A percentile compares a stretch with the other conserved stretches of the same genome.
phyloP scores from a whole-genome alignment of 108 stramenopile genomes.

The Schizochytrium sp. region DNA sequence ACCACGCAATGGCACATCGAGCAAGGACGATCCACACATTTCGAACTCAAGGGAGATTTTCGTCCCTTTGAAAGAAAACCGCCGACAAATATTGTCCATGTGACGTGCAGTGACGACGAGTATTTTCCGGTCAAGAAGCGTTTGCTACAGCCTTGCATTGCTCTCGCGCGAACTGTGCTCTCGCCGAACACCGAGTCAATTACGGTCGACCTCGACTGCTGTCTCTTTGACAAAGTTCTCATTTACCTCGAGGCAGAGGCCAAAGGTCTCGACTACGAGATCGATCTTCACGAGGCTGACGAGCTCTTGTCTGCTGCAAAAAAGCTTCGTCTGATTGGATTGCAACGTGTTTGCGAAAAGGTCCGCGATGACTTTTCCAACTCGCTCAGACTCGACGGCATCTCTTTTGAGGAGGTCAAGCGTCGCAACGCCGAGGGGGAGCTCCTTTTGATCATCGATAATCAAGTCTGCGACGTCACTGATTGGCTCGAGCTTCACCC shows the following conservation, averaged over 20 bases:
- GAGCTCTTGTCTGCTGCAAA: background rate
- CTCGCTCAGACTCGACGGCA: background rate
- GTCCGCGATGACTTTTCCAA: background rate
- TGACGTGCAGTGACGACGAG: background rate
- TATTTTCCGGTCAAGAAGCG: background rate
- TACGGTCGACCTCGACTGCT: background rate
- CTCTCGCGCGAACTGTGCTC: background rate
- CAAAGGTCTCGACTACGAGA: background rate
- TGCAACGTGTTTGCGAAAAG: background rate
- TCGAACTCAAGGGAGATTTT: background rate
- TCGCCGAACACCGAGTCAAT: background rate
- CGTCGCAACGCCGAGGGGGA: background rate
- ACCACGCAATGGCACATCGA: background rate
- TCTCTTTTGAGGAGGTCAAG: background rate
- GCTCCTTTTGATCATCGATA: constrained; percentile 20
- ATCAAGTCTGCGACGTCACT: constrained; percentile 28
- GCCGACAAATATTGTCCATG: background rate
- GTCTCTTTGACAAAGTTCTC: constrained; percentile 4
- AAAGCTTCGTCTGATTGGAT: background rate
- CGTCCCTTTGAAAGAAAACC: background rate
- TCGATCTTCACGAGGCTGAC: background rate
- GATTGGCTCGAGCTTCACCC: constrained; percentile 31
- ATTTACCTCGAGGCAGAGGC: constrained; percentile 17
- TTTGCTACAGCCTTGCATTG: constrained; percentile 9
- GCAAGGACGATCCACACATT: background rate